Evolutionary conservation across 768 basidiomycete genomes (phyloP).

Genomic region (Russula vinacea): DNA sequence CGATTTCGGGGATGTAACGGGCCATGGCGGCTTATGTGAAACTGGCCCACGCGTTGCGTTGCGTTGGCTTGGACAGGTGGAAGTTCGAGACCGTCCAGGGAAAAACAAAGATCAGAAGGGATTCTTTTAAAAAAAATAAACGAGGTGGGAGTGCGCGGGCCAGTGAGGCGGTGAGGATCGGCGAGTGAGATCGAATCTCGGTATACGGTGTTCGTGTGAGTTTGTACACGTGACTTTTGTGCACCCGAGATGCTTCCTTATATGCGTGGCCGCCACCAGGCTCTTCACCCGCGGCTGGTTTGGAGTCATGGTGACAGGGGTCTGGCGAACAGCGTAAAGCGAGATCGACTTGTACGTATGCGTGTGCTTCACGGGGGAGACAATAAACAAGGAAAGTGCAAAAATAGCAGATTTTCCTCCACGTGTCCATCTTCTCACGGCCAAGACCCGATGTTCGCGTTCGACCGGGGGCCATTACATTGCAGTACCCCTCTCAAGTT

Average conservation of each 20-base stretch:
- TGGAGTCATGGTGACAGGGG: conserved; percentile 9
- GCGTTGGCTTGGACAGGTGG: background rate
- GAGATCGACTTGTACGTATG: background rate
- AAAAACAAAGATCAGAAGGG: background rate
- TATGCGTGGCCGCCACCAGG: background rate
- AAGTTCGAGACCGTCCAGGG: background rate
- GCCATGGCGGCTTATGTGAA: background rate
- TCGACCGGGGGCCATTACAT: no score
- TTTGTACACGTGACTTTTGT: conserved; percentile 3
- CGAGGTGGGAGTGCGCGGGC: background rate
- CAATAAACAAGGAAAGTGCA: background rate
- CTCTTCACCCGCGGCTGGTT: background rate
- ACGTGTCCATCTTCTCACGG: conserved; percentile 1
- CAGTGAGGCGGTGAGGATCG: background rate
- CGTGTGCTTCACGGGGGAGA: background rate
- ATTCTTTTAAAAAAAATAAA: background rate
- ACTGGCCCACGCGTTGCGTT: background rate
- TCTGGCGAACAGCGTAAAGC: background rate
- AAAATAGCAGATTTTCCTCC: background rate
- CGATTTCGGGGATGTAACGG: conserved; percentile 57
- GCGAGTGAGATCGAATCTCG: background rate
- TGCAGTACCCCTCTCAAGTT: background rate
- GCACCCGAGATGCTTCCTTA: background rate
- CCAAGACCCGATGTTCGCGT: background rate
- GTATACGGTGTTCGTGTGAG: background rate